phyloP scores from a whole-genome alignment of 2,329 filamentous ascomycete species.

The Phyllosticta citrichinensis region DNA sequence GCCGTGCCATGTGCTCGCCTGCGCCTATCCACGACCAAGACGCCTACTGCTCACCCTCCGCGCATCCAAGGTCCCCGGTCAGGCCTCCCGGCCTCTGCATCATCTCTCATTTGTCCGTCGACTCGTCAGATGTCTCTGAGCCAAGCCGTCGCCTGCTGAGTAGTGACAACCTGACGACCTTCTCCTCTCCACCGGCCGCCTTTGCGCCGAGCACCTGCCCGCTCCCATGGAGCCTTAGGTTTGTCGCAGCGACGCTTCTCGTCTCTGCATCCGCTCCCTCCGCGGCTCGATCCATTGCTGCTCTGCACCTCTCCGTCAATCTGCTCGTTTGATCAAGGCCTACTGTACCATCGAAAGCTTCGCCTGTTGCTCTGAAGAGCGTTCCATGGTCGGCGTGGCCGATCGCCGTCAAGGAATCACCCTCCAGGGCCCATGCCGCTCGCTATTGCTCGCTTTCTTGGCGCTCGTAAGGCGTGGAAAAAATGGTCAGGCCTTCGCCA shows the following conservation, averaged over 20 bases:
- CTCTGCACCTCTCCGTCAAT: not conserved
- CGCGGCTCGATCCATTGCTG: not conserved
- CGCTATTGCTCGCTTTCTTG: not conserved
- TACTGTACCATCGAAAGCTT: not conserved
- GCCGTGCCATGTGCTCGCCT: no score
- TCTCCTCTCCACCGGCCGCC: not conserved
- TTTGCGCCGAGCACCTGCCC: not conserved
- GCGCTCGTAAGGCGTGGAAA: not conserved
- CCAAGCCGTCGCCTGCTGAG: not conserved
- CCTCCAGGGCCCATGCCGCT: not conserved
- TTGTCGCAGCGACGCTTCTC: not conserved
- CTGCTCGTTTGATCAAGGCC: not conserved
- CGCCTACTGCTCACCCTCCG: not conserved
- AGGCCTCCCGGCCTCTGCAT: not conserved
- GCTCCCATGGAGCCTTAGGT: not conserved
- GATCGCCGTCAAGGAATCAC: constrained; percentile 7
- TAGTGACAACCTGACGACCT: not conserved
- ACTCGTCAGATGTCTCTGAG: not conserved
- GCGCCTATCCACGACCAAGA: no score
- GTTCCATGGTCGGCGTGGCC: constrained; percentile 3
- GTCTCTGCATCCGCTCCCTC: not conserved
- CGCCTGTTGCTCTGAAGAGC: not conserved
- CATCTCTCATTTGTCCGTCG: not conserved
- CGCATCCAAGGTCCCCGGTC: not conserved
- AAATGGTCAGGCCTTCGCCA: not conserved